Conservation (phyloP, 2,329 filamentous ascomycete genomes). For the Zymoseptoria crescenta region DNA sequence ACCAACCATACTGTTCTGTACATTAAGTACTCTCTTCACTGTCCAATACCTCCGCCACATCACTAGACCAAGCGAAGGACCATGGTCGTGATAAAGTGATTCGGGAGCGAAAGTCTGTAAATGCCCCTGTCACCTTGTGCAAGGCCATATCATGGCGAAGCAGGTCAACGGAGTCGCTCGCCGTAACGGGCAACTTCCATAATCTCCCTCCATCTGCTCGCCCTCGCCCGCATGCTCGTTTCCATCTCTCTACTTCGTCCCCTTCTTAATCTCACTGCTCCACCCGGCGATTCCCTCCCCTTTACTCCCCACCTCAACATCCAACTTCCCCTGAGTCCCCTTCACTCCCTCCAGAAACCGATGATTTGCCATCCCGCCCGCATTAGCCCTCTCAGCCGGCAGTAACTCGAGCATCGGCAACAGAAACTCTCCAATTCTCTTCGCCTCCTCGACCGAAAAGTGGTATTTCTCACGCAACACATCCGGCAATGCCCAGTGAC, state of each 20-base stretch:
- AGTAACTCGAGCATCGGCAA: constrained; percentile 84
- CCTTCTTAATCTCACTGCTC: constrained; percentile 76
- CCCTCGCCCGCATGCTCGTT: not conserved
- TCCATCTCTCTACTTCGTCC: constrained; percentile 45
- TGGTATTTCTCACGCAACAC: constrained; percentile 96
- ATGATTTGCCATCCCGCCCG: constrained; percentile 87
- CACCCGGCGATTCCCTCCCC: constrained; percentile 94
- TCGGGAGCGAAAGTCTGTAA: not conserved
- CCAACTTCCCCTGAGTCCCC: constrained; percentile 66
- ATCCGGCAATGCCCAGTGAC: constrained; percentile 91
- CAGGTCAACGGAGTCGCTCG: not conserved
- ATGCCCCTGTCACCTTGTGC: not conserved
- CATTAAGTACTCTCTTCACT: not conserved
- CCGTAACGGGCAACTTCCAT: not conserved
- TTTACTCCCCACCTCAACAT: constrained; percentile 68
- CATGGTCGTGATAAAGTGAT: not conserved
- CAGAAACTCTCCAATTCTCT: constrained; percentile 73
- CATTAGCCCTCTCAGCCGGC: constrained; percentile 84
- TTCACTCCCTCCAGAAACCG: constrained; percentile 74
- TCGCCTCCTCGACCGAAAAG: constrained; percentile 74
- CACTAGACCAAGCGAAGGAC: not conserved
- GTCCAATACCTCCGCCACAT: not conserved
- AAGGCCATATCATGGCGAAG: not conserved
- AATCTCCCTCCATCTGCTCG: not conserved
- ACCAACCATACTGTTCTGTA: not conserved